Conservation (phyloP, 129 eudicot genomes). For the Cynara cardunculus region DNA sequence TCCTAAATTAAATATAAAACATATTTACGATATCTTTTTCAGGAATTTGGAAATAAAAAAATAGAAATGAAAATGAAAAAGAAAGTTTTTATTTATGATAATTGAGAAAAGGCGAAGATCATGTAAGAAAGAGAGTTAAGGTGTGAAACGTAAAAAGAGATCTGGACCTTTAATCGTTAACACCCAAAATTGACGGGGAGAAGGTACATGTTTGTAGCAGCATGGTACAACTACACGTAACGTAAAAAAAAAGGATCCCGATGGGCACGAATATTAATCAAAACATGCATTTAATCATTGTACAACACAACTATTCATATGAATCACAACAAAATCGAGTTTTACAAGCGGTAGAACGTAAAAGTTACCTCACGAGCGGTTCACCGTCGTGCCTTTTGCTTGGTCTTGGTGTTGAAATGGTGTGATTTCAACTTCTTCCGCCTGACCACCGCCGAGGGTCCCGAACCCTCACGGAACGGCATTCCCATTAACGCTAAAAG, state of each 20-base stretch:
- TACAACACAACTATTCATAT: constrained; percentile 10
- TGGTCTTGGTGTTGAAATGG: constrained; percentile 83
- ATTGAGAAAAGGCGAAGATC: not conserved
- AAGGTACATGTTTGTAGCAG: constrained; percentile 11
- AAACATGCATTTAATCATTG: constrained; percentile 2
- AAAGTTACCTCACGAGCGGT: not conserved
- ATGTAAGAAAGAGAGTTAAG: too few relatives aligned
- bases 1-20: too few relatives aligned
- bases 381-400: constrained; percentile 46
- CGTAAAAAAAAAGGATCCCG: not conserved
- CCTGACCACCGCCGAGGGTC: constrained; percentile 29
- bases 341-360: not conserved
- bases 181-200: not conserved
- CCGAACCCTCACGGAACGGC: constrained; percentile 86
- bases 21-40: too few relatives aligned
- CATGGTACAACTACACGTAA: constrained; percentile 21
- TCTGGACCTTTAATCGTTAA: too few relatives aligned
- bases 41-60: too few relatives aligned
- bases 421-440: constrained; percentile 81
- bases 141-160: too few relatives aligned
- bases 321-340: constrained; percentile 13
- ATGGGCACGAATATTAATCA: not conserved
- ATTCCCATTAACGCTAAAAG: constrained; percentile 88
- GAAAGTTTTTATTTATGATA: not conserved
- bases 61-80: too few relatives aligned